Evolutionary conservation across 2,329 filamentous ascomycete genomes (phyloP), one percentile per base, ranked within the genome.

Genomic region (Pestalotiopsis sp.): DNA sequence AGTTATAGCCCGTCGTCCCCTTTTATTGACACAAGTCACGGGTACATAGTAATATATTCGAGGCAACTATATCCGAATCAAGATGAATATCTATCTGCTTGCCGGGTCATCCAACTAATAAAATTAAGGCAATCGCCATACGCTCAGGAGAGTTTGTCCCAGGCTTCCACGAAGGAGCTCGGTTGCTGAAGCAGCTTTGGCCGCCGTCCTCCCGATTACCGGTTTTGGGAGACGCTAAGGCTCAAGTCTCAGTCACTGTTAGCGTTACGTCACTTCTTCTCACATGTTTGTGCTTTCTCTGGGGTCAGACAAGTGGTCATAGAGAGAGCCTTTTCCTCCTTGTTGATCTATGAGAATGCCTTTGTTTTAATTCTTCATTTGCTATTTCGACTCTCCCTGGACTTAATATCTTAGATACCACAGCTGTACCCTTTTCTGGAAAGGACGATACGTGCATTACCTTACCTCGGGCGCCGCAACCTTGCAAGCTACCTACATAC

Each of bases 141-240:
- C 6, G 30, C 30, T 35, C 30, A 35, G 30, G 30, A 35, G 30
- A 35, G 30, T 35, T 35, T 35, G 30, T 35, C 30, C 30, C 30
- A 35, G 30, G 30, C 30, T 35, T 35, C 30, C 30, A 35, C 44
- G 17, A 52, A 17, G 44, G 44, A 52, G 44, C 17, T 52, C 44
- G 44, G 44, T 52, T 20, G 14, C 20, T 52, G 17, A 52, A 52
- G 44, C 17, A 52, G 20, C 11, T 61, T 61, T 61, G 58, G 58
- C 17, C n/a, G 38, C 9, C n/a, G 13, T 22, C n/a, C n/a, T 22
- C 38, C 38, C 60, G 60, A 63, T n/a, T 20, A 20, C 60, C 60
- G 60, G 60, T 63, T 63, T 63, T 63, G 38, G 60, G 38, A 38
- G 39, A 39, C 56, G 56, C 56, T 58, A 61, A 35, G 44, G 17